These are phyloP conservation scores for Microascus cirrosus DNA, from an alignment of 2,329 filamentous ascomycete species.

Conservation along the genomic window DNA sequence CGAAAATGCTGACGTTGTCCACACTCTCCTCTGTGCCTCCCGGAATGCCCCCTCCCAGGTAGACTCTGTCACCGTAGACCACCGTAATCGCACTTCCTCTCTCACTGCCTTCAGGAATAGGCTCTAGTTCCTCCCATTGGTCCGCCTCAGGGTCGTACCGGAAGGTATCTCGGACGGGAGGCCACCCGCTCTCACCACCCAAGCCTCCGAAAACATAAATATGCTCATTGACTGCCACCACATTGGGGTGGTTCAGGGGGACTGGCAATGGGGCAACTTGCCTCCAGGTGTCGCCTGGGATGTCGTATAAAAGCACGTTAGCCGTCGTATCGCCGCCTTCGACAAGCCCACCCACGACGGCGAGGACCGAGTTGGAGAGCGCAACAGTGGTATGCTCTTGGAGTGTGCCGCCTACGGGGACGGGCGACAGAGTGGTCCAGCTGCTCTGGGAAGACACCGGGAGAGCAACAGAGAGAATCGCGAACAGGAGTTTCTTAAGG, in stretches of 20 bases:
- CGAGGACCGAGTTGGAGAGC: slow-evolving; percentile 12
- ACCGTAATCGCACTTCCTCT: slow-evolving; percentile 20
- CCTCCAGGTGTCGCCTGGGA: slow-evolving; percentile 16
- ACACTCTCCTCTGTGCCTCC: slow-evolving; percentile 14
- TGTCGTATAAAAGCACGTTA: slow-evolving; percentile 19
- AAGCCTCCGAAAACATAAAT: slow-evolving; percentile 27
- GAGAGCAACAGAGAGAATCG: not conserved
- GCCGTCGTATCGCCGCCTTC: slow-evolving; percentile 11
- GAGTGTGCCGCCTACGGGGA: slow-evolving; percentile 11
- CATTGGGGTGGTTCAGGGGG: slow-evolving; percentile 24
- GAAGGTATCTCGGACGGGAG: slow-evolving; percentile 12
- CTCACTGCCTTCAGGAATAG: slow-evolving; percentile 16
- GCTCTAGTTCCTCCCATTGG: slow-evolving; percentile 13
- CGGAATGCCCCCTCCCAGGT: slow-evolving; percentile 24
- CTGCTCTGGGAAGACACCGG: not conserved
- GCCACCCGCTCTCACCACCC: slow-evolving; percentile 14
- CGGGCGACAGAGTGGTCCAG: slow-evolving; percentile 13
- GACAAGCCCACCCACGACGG: slow-evolving; percentile 16
- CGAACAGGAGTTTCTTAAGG: not conserved
- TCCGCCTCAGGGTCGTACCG: slow-evolving; percentile 16
- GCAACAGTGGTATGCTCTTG: slow-evolving; percentile 16
- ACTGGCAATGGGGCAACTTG: slow-evolving; percentile 15
- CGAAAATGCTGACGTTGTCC: slow-evolving; percentile 17
- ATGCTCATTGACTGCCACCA: slow-evolving; percentile 19
- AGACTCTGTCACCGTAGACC: slow-evolving; percentile 17